A percentile compares a stretch with the other conserved stretches of the same genome.
phyloP scores from a whole-genome alignment of 73 alveolate species.

The Blepharisma japonicum region DNA sequence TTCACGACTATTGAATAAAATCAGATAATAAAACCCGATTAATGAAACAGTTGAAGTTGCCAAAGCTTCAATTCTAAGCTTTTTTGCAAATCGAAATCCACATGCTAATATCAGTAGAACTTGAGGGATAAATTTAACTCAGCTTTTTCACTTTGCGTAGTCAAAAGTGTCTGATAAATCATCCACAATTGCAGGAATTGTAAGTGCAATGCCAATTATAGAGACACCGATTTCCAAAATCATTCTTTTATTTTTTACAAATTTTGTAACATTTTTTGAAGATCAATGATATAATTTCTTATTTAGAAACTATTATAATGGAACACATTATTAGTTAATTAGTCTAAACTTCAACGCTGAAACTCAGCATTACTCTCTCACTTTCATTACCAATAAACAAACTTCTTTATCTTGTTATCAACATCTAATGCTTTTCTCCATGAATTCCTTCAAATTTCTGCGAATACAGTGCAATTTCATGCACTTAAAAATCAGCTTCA shows the following conservation, averaged over 20 bases:
- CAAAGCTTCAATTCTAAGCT: not conserved
- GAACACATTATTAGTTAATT: no score
- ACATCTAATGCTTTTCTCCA: no score
- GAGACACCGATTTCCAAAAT: not conserved
- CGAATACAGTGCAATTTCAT: no score
- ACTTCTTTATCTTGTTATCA: no score
- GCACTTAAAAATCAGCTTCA: no score
- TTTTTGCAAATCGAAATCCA: not conserved
- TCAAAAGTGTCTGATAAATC: conserved; percentile 3
- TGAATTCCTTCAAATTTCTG: no score
- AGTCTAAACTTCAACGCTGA: no score
- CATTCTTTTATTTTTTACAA: not conserved
- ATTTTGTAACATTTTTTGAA: no score
- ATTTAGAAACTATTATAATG: no score
- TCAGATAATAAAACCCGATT: not conserved
- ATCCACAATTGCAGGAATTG: not conserved
- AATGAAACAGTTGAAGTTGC: not conserved
- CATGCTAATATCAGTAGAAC: not conserved
- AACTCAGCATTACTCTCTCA: no score
- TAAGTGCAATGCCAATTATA: conserved; percentile 5
- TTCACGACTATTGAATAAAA: not conserved
- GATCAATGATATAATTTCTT: no score
- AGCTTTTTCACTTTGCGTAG: not conserved
- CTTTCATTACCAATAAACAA: no score
- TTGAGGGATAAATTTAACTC: conserved; percentile 16